Base-by-base conservation (phyloP, 2,329 filamentous ascomycete species). In the Diaporthe caulivora region DNA sequence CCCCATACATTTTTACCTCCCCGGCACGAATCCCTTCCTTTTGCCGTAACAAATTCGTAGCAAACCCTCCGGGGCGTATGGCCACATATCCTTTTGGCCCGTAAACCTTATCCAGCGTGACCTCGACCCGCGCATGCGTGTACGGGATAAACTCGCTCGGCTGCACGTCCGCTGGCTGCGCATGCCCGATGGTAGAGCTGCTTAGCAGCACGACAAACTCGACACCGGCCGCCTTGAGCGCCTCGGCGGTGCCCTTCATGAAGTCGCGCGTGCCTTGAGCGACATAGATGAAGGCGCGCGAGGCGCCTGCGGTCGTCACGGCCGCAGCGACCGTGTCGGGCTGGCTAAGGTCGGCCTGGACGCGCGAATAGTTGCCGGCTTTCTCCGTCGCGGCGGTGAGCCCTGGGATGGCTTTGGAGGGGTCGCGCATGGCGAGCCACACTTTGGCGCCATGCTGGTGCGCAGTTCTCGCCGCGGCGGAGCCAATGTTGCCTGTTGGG, bases 241-340 rank as follows among this genome's bases (percentile, higher is more conserved):
- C 85, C 74, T 80, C 76, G 64, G 87, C 76, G 34, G 81, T 81
- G 21, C 78, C 72, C 24, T 78, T 80, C 84, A 88, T 85, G 70
- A 81, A 71, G 75, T 87, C 85, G 1, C 76, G 10, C 0, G 78
- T 75, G 49, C 78, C 76, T 15, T 78, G 75, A 6, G 80, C 77
- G 3, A 81, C 49, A 77, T 90, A 89, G 65, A 88, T 81, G 79
- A 89, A 89, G 2, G 87, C 87, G 15, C 77, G 76, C 55, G 81
- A 86, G n/a, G 87, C 87, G 15, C 82, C 81, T 0, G 85, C 81
- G 34, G 77, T 76, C 37, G 77, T 70, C n/a, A 87, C 83, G 0
- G 87, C 87, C 0, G 77, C 76, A 4, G 70, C 71, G 44, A 89
- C 76, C 11, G 82, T 82, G 0, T 83, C 81, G 0, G 86, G 83